Evolutionary conservation across 495 filamentous ascomycete species (phyloP).

Genomic region (Penicillium longicatenatum): DNA sequence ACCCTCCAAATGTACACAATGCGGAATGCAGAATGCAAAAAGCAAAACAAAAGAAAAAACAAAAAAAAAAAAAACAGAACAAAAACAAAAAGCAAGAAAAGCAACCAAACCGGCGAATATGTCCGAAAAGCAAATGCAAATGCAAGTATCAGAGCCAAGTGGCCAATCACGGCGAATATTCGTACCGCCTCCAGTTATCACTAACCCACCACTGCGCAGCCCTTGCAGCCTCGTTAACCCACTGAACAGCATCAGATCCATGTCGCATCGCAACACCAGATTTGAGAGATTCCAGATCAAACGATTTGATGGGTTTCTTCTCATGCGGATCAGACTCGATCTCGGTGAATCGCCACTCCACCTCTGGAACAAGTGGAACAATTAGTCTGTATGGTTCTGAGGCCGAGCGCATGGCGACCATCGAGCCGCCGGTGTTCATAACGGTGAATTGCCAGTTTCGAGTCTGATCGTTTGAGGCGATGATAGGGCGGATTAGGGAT

Average conservation of each 20-base stretch:
- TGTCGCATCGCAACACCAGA: conserved; percentile 28
- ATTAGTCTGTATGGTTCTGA: conserved; percentile 41
- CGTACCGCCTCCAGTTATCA: conserved; percentile 30
- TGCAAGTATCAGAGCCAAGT: neutral
- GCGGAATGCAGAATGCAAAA: conserved; percentile 15
- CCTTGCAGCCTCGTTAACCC: conserved; percentile 39
- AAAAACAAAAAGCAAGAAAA: conserved; percentile 6
- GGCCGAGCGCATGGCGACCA: conserved; percentile 43
- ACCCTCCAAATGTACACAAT: conserved; percentile 6
- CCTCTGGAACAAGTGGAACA: conserved; percentile 40
- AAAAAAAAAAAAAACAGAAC: too few relatives aligned
- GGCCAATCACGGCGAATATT: conserved; percentile 11
- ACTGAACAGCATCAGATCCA: conserved; percentile 39
- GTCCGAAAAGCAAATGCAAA: neutral
- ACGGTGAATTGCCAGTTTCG: conserved; percentile 48
- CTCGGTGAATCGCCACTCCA: conserved; percentile 42
- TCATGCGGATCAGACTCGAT: conserved; percentile 39
- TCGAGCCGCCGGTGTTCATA: conserved; percentile 48
- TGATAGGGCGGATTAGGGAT: conserved; percentile 45
- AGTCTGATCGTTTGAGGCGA: conserved; percentile 33
- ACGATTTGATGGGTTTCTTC: conserved; percentile 31
- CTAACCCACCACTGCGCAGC: conserved; percentile 43
- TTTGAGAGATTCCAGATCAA: conserved; percentile 32
- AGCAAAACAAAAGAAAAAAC: neutral
- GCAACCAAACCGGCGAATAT: neutral